These are phyloP conservation scores for Zymoseptoria passerinii DNA, from an alignment of 2,329 filamentous ascomycete genomes.

Conservation along the genomic window DNA sequence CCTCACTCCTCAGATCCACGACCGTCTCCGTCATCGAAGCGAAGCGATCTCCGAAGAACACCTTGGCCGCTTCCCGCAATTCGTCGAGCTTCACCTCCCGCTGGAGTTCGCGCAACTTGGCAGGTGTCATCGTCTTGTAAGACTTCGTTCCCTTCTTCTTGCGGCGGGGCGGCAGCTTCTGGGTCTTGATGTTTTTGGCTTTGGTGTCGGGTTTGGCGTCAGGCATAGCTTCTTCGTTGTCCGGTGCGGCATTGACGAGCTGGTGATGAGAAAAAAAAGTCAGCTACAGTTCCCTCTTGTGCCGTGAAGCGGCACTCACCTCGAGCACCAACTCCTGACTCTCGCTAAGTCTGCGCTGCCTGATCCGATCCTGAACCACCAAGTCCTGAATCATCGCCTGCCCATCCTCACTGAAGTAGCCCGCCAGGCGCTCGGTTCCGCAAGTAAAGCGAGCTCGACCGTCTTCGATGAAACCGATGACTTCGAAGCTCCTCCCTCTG, in stretches of 20 bases:
- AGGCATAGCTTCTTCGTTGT: background rate
- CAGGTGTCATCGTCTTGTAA: background rate
- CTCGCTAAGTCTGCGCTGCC: background rate
- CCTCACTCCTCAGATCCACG: background rate
- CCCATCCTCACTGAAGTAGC: constrained; percentile 1
- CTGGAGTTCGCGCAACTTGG: background rate
- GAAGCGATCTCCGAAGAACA: background rate
- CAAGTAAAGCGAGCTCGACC: background rate
- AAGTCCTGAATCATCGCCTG: background rate
- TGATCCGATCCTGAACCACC: background rate
- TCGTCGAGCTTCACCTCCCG: background rate
- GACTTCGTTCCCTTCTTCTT: background rate
- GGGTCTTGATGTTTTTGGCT: background rate
- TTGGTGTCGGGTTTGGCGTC: background rate
- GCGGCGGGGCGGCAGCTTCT: background rate
- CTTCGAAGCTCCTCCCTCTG: background rate
- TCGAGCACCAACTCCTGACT: background rate
- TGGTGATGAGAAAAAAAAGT: background rate
- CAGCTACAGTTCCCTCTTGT: background rate
- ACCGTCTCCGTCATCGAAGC: background rate
- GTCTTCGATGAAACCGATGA: background rate
- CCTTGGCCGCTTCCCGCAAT: background rate
- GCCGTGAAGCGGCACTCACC: background rate
- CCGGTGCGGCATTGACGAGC: background rate
- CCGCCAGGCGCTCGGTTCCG: background rate